Evolutionary conservation across 306 rosid genomes (phyloP), one percentile per base, ranked within the genome.

Genomic region (Cicer cuneatum): DNA sequence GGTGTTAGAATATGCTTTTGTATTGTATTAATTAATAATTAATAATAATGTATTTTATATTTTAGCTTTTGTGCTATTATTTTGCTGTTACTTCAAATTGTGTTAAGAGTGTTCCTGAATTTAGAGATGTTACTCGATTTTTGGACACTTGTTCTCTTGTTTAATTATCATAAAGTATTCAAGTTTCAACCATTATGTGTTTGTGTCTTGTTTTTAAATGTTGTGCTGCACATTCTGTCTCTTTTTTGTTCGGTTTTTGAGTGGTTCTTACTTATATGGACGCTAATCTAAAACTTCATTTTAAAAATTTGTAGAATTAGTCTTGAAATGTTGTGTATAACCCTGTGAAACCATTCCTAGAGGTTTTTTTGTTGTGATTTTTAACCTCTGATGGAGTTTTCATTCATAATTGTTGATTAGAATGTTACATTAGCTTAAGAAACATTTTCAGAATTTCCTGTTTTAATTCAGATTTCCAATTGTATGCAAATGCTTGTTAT

Each of bases 121-220:
- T 56, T 40, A 33, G 18, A 72, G 38, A 13, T 62, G 65, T 47
- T 60, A 4, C 11, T 52, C 67, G 65, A 65, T 60, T 82, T 82
- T 66, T 48, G 21, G 18, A 38, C 63, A 37, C 42, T 12, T 12
- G 9, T 4, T 37, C 38, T 35, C 57, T 53, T 1, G 38, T 57
- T 57, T 43, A 58, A 19, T 69, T 59, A 35, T 15, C 39, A 10
- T 14, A 11, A 2, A 11, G 11, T 43, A 13, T 38, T 38, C 1
- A 10, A 60, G 75, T 41, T 41, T 78, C 68, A 78, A 62, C 40
- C 15, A 12, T 39, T 60, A 4, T 62, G 7, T 14, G 41, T 41
- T 4, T 41, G 51, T 78, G 0, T 54, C 5, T 21, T 37, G 4
- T 11, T 0, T 52, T 46, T 29, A 24, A 64, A 40, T 66, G 49